These are phyloP conservation scores for Oidiodendron maius DNA, from an alignment of 495 filamentous ascomycete genomes.

Conservation along the genomic window DNA sequence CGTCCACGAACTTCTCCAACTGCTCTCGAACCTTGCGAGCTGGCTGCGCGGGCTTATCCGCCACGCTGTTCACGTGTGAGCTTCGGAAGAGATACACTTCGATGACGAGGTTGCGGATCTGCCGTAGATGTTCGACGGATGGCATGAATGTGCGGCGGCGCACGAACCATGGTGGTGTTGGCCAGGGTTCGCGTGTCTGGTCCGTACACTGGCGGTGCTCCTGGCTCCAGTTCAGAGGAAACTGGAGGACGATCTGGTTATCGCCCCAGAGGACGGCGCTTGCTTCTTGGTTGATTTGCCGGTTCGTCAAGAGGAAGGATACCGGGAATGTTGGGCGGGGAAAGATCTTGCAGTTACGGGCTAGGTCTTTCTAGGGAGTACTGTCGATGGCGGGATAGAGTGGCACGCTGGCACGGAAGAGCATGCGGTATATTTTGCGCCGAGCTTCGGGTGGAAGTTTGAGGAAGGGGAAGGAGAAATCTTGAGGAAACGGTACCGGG, in stretches of 20 bases:
- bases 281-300: conserved; percentile 1
- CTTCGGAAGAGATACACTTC: conserved; percentile 3
- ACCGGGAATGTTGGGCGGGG: not conserved
- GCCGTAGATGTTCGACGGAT: not conserved
- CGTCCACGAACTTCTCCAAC: not conserved
- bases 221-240: not conserved
- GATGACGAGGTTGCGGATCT: conserved; percentile 2
- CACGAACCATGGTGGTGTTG: not conserved
- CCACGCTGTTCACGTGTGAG: not conserved
- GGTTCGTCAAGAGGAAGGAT: conserved; percentile 2
- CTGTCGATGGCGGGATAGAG: not conserved
- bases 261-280: conserved; percentile 4
- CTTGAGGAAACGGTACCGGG: not conserved
- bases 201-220: not conserved
- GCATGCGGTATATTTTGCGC: not conserved
- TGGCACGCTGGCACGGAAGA: not conserved
- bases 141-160: not conserved
- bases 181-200: not conserved
- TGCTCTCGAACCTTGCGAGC: not conserved
- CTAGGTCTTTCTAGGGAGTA: not conserved
- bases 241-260: conserved; percentile 3
- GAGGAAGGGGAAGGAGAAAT: not conserved
- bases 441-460: not conserved
- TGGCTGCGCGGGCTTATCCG: conserved; percentile 1
- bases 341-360: not conserved